These are phyloP conservation scores for Chlamydomonas eustigma DNA, from an alignment of 139 green algal genomes.

Conservation along the genomic window DNA sequence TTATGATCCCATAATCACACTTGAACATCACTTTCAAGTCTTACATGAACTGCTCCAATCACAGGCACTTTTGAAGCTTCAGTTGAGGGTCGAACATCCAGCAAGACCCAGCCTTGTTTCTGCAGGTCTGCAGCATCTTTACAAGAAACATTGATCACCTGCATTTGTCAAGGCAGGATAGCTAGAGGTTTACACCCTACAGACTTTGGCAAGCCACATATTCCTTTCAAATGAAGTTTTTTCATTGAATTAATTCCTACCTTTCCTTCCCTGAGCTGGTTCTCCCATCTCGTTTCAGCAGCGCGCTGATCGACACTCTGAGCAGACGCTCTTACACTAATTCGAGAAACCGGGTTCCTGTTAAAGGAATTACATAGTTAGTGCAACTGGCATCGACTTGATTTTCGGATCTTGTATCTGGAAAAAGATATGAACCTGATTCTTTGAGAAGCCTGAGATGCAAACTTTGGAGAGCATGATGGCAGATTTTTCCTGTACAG, in stretches of 20 bases:
- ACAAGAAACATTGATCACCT: slow-evolving; percentile 57
- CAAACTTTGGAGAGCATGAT: no score
- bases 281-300: slow-evolving; percentile 7
- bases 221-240: neutral
- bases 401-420: no score
- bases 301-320: neutral
- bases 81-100: slow-evolving; percentile 76
- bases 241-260: neutral
- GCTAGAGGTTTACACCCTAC: neutral
- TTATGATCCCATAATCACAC: no score
- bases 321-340: neutral
- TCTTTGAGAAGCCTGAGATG: no score
- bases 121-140: slow-evolving; percentile 43
- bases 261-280: slow-evolving; percentile 10
- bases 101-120: slow-evolving; percentile 77
- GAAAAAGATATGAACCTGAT: no score
- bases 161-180: neutral
- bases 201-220: neutral
- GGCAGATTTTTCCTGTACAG: no score
- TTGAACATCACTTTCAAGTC: no score
- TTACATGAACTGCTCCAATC: slow-evolving; percentile 10
- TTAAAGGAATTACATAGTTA: no score
- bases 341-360: no score
- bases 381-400: no score
- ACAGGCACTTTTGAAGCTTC: slow-evolving; percentile 64